Base-by-base conservation (phyloP, 2,329 filamentous ascomycete species). In the Neurospora sp. region DNA sequence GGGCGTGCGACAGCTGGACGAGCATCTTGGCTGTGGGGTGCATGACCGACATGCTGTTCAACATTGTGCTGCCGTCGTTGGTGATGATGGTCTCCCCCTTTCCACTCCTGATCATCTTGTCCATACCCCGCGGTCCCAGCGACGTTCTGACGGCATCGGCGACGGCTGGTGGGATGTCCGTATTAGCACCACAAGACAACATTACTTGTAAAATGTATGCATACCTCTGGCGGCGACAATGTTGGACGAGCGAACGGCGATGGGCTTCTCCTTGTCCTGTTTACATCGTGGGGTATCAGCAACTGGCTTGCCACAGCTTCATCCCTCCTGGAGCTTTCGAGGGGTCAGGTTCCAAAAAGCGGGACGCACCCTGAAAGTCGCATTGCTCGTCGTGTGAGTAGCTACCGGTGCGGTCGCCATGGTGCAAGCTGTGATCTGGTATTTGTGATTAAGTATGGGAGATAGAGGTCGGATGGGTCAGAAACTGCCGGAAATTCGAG, bases 21-120 rank as follows among this genome's bases (percentile, higher is more conserved):
- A 99, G 87, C 96, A 99, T 99, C 85, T 97, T 97, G 68, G 96
- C 96, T 67, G 96, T 97, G n/a, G 96, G 96, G 80, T 99, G 96
- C 91, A 99, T 93, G 75, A 99, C 96, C 74, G 92, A 92, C 96
- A 99, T 98, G 85, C 95, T 95, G 84, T 92, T 97, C 79, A 99
- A 84, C 95, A 99, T 99, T 70, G 96, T 99, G 84, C 96, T 97
- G 81, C 96, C 96, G 83, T 99, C 96, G 85, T 99, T 99, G 78
- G 96, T 99, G 83, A 99, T 99, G 81, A 98, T 96, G 70, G 94
- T 97, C 82, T 97, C 92, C 83, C 95, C 96, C 84, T 93, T 97
- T 80, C 93, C 92, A 71, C 91, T 96, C 85, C 96, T 92, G 77
- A 99, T 98, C 94, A 97, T 97, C 86, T 97, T 97, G 85, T 97